Conservation (phyloP, 345 rosid genomes). For the Boechera stricta region DNA sequence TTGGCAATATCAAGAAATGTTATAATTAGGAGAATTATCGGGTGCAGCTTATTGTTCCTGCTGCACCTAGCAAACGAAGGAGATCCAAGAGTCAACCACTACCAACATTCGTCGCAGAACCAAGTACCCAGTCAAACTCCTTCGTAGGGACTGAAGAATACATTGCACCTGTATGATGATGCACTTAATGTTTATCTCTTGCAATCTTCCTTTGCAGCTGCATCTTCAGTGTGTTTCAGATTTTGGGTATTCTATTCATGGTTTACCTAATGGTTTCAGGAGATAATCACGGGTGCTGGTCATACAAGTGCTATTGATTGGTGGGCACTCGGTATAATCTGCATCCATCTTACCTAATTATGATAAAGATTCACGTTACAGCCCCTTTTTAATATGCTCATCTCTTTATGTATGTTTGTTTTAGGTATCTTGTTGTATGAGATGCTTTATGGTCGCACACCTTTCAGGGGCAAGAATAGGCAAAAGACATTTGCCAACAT, state of each 20-base stretch:
- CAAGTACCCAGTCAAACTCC: conserved; percentile 76
- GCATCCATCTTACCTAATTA: background rate
- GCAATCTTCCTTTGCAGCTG: background rate
- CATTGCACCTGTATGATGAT: conserved; percentile 85
- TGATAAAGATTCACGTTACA: background rate
- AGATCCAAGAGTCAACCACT: conserved; percentile 72
- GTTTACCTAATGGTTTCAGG: conserved; percentile 58
- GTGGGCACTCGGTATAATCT: conserved; percentile 92
- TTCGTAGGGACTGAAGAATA: conserved; percentile 98
- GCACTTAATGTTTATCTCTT: conserved; percentile 28
- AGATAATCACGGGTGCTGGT: conserved; percentile 88
- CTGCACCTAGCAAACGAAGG: conserved; percentile 59
- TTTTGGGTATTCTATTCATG: background rate
- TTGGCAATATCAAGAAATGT: conserved; percentile 13
- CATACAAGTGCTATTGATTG: conserved; percentile 93
- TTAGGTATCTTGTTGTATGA: conserved; percentile 91
- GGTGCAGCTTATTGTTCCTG: conserved; percentile 67
- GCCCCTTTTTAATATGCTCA: background rate
- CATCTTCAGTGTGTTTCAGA: background rate
- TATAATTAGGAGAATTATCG: background rate
- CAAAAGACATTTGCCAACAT: conserved; percentile 95
- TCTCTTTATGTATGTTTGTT: conserved; percentile 23
- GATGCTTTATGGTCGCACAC: conserved; percentile 98
- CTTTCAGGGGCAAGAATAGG: conserved; percentile 96
- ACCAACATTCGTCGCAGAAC: conserved; percentile 90